Conservation (phyloP, 441 rosid genomes). For the Gossypium trilobum region DNA sequence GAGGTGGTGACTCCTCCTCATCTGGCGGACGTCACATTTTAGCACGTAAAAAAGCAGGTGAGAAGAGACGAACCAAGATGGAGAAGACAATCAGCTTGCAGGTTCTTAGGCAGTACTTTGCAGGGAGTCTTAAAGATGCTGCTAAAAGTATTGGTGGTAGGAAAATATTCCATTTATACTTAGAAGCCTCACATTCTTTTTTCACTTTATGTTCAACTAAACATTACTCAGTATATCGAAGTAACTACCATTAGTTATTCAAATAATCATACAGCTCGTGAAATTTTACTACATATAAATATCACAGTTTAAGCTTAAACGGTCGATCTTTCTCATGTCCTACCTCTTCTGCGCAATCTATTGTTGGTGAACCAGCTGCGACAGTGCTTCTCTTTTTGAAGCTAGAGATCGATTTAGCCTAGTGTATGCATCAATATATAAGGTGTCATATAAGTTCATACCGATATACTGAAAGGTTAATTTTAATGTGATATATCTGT, state of each 20-base stretch:
- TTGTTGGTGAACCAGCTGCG: neutral
- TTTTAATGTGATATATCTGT: neutral
- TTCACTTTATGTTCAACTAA: neutral
- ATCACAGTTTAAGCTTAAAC: neutral
- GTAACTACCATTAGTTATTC: neutral
- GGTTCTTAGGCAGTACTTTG: conserved; percentile 64
- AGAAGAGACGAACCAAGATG: conserved; percentile 50
- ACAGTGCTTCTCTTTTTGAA: neutral
- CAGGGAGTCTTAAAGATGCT: conserved; percentile 88
- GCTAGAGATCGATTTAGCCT: conserved; percentile 2
- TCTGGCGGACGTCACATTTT: conserved; percentile 21
- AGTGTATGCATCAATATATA: neutral
- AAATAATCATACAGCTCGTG: neutral
- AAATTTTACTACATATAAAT: neutral
- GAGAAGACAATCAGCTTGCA: conserved; percentile 70
- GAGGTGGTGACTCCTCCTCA: conserved; percentile 24
- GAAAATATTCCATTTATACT: conserved; percentile 16
- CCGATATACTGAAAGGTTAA: neutral
- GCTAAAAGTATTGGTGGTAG: conserved; percentile 82
- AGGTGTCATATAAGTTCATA: neutral
- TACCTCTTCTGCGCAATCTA: neutral
- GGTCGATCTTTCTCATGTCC: neutral
- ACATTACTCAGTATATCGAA: neutral
- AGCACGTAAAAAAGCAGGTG: conserved; percentile 36
- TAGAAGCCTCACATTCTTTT: neutral